Evolutionary conservation across 345 rosid genomes (phyloP).

Genomic region (Nasturtium officinale): DNA sequence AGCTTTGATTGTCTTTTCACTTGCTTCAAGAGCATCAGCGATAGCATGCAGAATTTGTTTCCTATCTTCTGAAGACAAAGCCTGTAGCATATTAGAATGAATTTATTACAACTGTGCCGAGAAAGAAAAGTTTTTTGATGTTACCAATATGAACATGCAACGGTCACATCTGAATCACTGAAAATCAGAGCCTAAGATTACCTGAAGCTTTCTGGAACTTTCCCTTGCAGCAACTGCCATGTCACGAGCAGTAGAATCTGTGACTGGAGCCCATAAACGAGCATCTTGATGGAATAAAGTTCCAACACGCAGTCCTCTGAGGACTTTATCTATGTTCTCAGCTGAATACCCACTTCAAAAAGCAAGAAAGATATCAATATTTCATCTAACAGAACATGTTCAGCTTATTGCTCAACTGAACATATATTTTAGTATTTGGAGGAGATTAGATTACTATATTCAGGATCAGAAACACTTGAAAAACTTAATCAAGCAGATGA

Average conservation of each 20-base stretch:
- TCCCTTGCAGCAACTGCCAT: conserved; percentile 98
- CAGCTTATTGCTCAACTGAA: conserved; percentile 2
- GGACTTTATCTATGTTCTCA: conserved; percentile 75
- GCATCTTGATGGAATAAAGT: conserved; percentile 95
- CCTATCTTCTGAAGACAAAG: conserved; percentile 80
- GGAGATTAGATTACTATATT: no score
- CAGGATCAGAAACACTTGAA: background rate
- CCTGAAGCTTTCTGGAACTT: conserved; percentile 90
- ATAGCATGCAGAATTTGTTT: conserved; percentile 64
- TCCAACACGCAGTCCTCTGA: conserved; percentile 83
- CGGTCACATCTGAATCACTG: conserved; percentile 1
- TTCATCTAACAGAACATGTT: conserved; percentile 3
- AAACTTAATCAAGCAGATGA: background rate
- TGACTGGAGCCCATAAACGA: conserved; percentile 61
- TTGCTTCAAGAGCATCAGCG: conserved; percentile 88
- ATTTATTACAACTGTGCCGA: conserved; percentile 9
- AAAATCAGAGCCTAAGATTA: conserved; percentile 31
- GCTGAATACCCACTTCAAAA: conserved; percentile 75
- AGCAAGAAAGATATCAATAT: conserved; percentile 27
- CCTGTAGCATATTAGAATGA: conserved; percentile 52
- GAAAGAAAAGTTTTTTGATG: conserved; percentile 11
- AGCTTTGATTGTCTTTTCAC: conserved; percentile 56
- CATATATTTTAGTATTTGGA: background rate
- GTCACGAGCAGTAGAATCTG: conserved; percentile 65
- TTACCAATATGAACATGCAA: background rate